phyloP scores from a whole-genome alignment of 192 early-diverging fungal species.

The Cladochytrium replicatum region DNA sequence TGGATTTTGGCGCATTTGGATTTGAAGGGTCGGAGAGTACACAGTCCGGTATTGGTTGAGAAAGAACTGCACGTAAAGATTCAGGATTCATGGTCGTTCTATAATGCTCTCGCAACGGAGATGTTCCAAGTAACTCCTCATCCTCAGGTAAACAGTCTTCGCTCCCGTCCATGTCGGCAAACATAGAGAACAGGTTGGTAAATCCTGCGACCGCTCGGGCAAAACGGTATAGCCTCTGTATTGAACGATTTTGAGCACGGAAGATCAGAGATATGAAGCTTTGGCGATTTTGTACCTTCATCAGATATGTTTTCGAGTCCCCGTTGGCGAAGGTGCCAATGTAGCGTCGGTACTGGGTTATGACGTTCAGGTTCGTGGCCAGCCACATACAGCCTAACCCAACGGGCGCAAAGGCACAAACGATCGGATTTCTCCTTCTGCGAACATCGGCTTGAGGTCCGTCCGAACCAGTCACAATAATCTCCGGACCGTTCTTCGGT shows the following conservation, averaged over 20 bases:
- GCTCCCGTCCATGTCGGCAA: conserved; percentile 34
- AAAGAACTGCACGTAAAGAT: too few relatives aligned
- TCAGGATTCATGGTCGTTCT: too few relatives aligned
- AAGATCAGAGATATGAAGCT: background rate
- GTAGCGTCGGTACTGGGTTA: conserved; percentile 17
- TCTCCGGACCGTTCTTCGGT: too few relatives aligned
- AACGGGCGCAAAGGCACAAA: conserved; percentile 3
- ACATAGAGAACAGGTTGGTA: conserved; percentile 26
- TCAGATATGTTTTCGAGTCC: background rate
- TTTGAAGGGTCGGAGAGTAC: background rate
- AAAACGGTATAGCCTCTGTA: conserved; percentile 9
- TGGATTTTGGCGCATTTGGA: background rate
- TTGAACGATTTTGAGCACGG: background rate
- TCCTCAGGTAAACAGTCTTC: conserved; percentile 25
- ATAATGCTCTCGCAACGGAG: conserved; percentile 21
- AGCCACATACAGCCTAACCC: conserved; percentile 8
- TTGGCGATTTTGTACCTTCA: background rate
- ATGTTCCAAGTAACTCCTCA: conserved; percentile 16
- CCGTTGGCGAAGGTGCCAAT: conserved; percentile 9
- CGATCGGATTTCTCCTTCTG: background rate
- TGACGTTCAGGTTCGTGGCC: conserved; percentile 9
- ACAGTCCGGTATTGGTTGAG: background rate
- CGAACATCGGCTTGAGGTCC: too few relatives aligned
- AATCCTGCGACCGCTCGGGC: conserved; percentile 14
- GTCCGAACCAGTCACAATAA: too few relatives aligned